A percentile compares a stretch with the other conserved stretches of the same genome.
Evolutionary conservation across 352 stramenopile species (phyloP).

Genomic region (Globisporangium sylvaticum): DNA sequence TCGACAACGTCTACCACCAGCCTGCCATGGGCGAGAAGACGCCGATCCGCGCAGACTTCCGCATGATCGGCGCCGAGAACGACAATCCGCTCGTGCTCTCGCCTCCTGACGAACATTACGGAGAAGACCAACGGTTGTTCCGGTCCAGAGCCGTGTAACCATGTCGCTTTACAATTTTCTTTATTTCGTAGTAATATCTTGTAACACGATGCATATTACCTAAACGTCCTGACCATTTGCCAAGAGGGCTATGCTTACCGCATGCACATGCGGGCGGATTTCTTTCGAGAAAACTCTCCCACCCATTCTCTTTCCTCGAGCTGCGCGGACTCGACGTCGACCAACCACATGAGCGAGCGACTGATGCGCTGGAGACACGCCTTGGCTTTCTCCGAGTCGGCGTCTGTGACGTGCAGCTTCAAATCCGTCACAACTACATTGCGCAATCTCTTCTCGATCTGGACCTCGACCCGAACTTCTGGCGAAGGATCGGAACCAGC

Average conservation of each 20-base stretch:
- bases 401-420: slow-evolving; percentile 34
- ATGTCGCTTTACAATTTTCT: neutral
- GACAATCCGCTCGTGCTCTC: slow-evolving; percentile 28
- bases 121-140: slow-evolving; percentile 52
- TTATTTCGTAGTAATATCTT: neutral
- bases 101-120: slow-evolving; percentile 30
- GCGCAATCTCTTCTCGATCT: slow-evolving; percentile 54
- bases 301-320: slow-evolving; percentile 42
- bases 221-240: neutral
- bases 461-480: slow-evolving; percentile 52
- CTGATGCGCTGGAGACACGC: slow-evolving; percentile 46
- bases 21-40: slow-evolving; percentile 57
- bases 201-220: neutral
- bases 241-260: neutral
- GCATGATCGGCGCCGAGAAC: slow-evolving; percentile 40
- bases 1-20: slow-evolving; percentile 69
- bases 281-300: slow-evolving; percentile 27
- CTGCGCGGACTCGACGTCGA: slow-evolving; percentile 40
- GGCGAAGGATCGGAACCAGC: slow-evolving; percentile 50
- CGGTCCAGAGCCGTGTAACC: slow-evolving; percentile 11
- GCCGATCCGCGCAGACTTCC: slow-evolving; percentile 54
- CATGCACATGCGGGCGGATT: slow-evolving; percentile 19
- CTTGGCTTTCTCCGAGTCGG: slow-evolving; percentile 25
- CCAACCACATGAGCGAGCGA: slow-evolving; percentile 48
- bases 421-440: slow-evolving; percentile 66